These are phyloP conservation scores for Nigrospora oryzae DNA, from an alignment of 2,329 filamentous ascomycete species.

Conservation along the genomic window DNA sequence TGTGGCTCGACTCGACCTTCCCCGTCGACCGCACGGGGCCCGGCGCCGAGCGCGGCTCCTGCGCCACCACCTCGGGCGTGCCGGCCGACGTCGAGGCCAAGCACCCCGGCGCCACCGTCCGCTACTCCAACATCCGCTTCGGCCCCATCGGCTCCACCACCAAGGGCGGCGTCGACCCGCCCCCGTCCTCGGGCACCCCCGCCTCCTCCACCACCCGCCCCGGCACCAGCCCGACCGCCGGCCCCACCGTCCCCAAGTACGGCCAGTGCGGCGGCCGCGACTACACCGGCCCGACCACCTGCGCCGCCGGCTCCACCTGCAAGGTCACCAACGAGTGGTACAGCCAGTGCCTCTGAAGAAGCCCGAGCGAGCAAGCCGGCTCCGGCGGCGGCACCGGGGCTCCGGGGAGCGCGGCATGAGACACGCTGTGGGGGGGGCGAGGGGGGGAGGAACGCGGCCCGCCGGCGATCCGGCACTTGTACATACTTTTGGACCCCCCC, in stretches of 20 bases:
- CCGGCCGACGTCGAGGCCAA: conserved; percentile 32
- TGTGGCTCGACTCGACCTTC: conserved; percentile 54
- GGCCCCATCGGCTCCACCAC: conserved; percentile 35
- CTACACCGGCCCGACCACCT: conserved; percentile 1
- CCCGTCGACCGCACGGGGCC: conserved; percentile 29
- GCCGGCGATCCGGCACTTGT: no score
- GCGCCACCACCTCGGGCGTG: conserved; percentile 32
- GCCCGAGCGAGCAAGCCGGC: no score
- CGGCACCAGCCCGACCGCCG: neutral
- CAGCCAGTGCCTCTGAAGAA: neutral
- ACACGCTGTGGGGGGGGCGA: no score
- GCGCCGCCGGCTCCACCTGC: neutral
- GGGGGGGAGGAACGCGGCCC: no score
- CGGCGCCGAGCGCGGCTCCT: conserved; percentile 38
- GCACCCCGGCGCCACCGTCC: conserved; percentile 27
- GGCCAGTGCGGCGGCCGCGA: conserved; percentile 2
- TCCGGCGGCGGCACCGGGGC: no score
- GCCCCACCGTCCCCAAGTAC: neutral
- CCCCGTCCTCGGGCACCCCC: neutral
- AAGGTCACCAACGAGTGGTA: neutral
- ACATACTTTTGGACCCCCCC: no score
- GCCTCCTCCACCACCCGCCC: neutral
- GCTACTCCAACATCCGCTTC: conserved; percentile 40
- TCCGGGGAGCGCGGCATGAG: no score
- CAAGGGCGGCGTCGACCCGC: neutral